Evolutionary conservation across 1,139 yeast genomes (phyloP).

Genomic region (Blastobotrys ciferrii): DNA sequence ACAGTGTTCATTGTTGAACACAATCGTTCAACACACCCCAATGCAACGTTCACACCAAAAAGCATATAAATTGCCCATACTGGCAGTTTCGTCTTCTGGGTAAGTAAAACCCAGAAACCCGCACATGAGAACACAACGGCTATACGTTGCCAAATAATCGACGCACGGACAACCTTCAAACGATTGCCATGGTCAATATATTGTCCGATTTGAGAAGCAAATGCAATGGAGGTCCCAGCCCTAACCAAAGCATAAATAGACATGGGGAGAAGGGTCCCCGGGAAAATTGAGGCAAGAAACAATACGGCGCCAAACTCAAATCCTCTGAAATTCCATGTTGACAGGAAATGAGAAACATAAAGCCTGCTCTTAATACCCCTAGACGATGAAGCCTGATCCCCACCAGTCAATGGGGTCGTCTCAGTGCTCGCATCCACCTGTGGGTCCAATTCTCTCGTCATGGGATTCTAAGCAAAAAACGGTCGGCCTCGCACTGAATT

Average conservation of each 20-base stretch:
- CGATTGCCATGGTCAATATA: conserved; percentile 33
- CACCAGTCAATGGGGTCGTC: no score
- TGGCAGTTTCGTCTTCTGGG: conserved; percentile 14
- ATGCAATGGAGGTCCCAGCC: conserved; percentile 32
- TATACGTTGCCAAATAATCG: conserved; percentile 37
- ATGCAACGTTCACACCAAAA: conserved; percentile 27
- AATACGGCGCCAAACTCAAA: conserved; percentile 39
- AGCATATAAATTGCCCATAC: conserved; percentile 5
- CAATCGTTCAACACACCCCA: conserved; percentile 40
- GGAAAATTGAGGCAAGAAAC: conserved; percentile 35
- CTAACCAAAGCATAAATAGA: conserved; percentile 37
- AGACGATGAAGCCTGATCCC: no score
- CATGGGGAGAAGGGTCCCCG: conserved; percentile 34
- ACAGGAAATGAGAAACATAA: conserved; percentile 36
- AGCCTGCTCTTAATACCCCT: conserved; percentile 17
- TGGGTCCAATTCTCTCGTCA: no score
- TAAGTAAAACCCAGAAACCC: conserved; percentile 26
- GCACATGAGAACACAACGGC: conserved; percentile 34
- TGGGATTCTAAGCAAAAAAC: no score
- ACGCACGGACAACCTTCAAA: conserved; percentile 32
- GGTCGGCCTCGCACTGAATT: no score
- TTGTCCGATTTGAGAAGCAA: conserved; percentile 31
- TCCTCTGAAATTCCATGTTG: conserved; percentile 39
- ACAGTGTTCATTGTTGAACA: conserved; percentile 38
- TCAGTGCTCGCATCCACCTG: no score